phyloP scores from a whole-genome alignment of 1,284 basidiomycete genomes.

The Naganishia liquefaciens region DNA sequence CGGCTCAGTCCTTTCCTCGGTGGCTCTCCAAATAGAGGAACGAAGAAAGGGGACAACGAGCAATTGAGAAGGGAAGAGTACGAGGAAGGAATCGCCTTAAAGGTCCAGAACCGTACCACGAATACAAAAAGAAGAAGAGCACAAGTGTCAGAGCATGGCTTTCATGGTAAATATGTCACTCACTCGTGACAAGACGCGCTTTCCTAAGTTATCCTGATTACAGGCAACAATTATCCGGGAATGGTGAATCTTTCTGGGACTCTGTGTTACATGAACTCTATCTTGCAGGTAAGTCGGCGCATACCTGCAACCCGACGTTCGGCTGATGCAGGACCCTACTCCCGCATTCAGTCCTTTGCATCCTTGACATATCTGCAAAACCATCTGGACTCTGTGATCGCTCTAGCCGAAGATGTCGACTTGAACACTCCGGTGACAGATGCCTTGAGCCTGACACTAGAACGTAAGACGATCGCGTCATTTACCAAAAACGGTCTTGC shows the following conservation, averaged over 20 bases:
- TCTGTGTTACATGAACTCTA: conserved; percentile 93
- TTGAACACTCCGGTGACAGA: conserved; percentile 80
- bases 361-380: conserved; percentile 75
- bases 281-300: conserved; percentile 68
- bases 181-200: neutral
- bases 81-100: conserved; percentile 1
- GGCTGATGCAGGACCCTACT: conserved; percentile 9
- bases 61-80: neutral
- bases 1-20: conserved; percentile 18
- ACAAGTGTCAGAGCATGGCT: conserved; percentile 3
- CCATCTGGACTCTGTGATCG: conserved; percentile 70
- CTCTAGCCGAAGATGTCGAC: conserved; percentile 71
- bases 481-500: neutral
- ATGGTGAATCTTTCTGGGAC: conserved; percentile 92
- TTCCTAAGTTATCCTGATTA: neutral
- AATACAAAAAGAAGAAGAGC: conserved; percentile 11
- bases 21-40: neutral
- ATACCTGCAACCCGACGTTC: neutral
- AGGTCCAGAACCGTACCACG: neutral
- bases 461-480: conserved; percentile 56
- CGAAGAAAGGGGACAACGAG: neutral
- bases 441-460: conserved; percentile 67
- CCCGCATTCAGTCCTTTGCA: conserved; percentile 67
- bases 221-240: conserved; percentile 65
- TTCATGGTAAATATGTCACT: neutral